Percentiles rank a stretch among this genome's conserved stretches.
phyloP scores from a whole-genome alignment of 352 stramenopile genomes.

The Pythium aquatile region DNA sequence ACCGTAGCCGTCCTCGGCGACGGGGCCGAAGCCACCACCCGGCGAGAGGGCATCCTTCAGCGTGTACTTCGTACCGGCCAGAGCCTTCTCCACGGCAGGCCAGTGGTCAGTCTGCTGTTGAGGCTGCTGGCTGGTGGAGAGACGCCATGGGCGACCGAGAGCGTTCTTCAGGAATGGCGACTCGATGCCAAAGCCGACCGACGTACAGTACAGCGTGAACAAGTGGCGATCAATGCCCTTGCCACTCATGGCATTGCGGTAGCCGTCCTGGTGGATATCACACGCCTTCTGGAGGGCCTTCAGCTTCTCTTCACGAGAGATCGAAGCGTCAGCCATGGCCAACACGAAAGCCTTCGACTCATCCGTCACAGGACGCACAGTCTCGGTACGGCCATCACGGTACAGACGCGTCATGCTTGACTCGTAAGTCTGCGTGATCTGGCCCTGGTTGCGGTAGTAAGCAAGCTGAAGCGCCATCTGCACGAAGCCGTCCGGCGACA shows the following conservation, averaged over 20 bases:
- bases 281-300: constrained; percentile 87
- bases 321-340: constrained; percentile 70
- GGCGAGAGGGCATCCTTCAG: constrained; percentile 66
- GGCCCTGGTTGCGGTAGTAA: constrained; percentile 91
- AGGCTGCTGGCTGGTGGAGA: constrained; percentile 90
- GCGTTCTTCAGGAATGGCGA: constrained; percentile 89
- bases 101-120: constrained; percentile 88
- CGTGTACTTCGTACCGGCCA: constrained; percentile 52
- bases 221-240: constrained; percentile 95
- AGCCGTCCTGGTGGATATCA: constrained; percentile 90
- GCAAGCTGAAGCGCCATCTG: constrained; percentile 97
- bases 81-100: constrained; percentile 62
- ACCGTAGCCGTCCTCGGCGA: constrained; percentile 89
- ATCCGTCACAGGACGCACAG: constrained; percentile 88
- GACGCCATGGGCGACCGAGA: constrained; percentile 77
- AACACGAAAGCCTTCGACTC: constrained; percentile 91
- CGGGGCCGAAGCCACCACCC: constrained; percentile 87
- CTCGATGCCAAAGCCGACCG: constrained; percentile 82
- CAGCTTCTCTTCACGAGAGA: constrained; percentile 74
- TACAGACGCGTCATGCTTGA: constrained; percentile 96
- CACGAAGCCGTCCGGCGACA: constrained; percentile 95
- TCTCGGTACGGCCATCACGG: constrained; percentile 94
- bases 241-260: constrained; percentile 87
- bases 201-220: constrained; percentile 93
- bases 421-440: constrained; percentile 97